Percentiles rank a stretch among this genome's conserved stretches.
phyloP scores from a whole-genome alignment of 1,139 yeast species.

The Groenewaldozyma sp. region DNA sequence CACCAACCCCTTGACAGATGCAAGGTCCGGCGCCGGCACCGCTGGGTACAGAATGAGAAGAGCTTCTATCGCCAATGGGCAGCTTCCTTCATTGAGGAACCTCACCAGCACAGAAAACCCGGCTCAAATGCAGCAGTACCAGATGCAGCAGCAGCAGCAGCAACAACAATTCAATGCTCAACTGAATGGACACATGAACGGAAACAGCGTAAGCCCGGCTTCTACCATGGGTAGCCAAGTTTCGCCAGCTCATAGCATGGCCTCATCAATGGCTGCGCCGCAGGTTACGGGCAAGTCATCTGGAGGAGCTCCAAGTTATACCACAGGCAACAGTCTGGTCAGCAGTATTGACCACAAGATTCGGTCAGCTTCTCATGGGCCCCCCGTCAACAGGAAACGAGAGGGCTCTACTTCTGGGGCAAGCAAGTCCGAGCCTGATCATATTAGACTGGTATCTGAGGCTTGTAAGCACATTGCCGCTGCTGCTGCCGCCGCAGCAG shows the following conservation, averaged over 20 bases:
- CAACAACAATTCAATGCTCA: too few relatives aligned
- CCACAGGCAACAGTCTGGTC: too few relatives aligned
- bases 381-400: neutral
- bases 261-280: too few relatives aligned
- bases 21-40: conserved; percentile 8
- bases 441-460: conserved; percentile 59
- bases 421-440: conserved; percentile 36
- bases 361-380: neutral
- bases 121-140: too few relatives aligned
- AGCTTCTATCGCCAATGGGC: conserved; percentile 26
- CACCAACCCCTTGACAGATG: conserved; percentile 2
- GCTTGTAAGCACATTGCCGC: conserved; percentile 80
- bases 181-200: too few relatives aligned
- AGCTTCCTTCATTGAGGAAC: conserved; percentile 17
- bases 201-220: too few relatives aligned
- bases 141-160: too few relatives aligned
- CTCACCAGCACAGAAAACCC: neutral
- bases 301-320: too few relatives aligned
- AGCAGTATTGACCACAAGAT: conserved; percentile 12
- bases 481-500: conserved; percentile 61
- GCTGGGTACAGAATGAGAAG: conserved; percentile 22
- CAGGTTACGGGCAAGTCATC: too few relatives aligned
- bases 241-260: too few relatives aligned
- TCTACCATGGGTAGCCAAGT: too few relatives aligned
- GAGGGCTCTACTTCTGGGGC: neutral